Evolutionary conservation across 2,329 filamentous ascomycete genomes (phyloP), one percentile per base, ranked within the genome.

Genomic region (Paraconiothyrium sp.): DNA sequence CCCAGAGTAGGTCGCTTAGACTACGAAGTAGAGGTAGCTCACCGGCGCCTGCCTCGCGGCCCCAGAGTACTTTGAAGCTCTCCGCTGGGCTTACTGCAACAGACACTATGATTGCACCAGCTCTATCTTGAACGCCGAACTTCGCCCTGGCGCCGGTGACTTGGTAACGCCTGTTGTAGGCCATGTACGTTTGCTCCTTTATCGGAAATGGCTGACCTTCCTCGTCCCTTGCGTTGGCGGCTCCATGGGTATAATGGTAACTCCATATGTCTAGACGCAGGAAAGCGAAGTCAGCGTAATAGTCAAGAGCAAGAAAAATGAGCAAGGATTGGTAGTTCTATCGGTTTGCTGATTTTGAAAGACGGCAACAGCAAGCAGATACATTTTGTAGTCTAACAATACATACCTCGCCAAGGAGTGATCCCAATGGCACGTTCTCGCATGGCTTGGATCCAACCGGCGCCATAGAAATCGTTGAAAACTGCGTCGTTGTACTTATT

Each of bases 121-220:
- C 50, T 14, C 30, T 52, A 22, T 52, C 50, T n/a, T 52, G 50
- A 20, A 52, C 35, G 11, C 50, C 50, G n/a, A 52, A 52, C 22
- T 41, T 52, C n/a, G 50, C 34, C 22, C 50, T 22, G 1, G 50
- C 50, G 16, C 50, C 50, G 11, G 50, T 52, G 13, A 20, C 50
- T 27, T 11, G 50, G 35, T 52, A 41, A 20, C 14, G 16, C 4
- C 30, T 20, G 37, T 32, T n/a, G 14, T 24, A 52, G 14, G 50
- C 50, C 34, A 11, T 6, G 34, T 52, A 52, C 7, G 20, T 20
- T 34, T 52, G 50, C 10, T 52, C 50, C 4, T 32, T 27, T n/a
- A 52, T 14, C 11, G 34, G 50, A 16, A 52, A 27, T 3, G 50
- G 50, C 34, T 41, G 34, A 20, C 50, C 50, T 14, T 52, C 5